A percentile compares a stretch with the other conserved stretches of the same genome.
phyloP scores from a whole-genome alignment of 805 yeast genomes.

The Priceomyces castillae region DNA sequence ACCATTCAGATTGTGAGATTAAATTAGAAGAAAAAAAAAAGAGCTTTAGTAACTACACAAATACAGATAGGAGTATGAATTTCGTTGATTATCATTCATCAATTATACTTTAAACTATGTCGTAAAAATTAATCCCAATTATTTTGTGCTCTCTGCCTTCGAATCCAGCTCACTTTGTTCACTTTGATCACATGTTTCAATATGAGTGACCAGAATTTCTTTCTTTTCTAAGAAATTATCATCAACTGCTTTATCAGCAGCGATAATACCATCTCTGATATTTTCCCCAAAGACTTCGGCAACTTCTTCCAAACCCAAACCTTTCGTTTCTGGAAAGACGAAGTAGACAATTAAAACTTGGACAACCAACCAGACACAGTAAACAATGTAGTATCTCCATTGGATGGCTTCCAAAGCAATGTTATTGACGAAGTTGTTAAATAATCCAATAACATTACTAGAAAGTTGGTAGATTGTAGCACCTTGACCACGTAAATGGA shows the following conservation, averaged over 20 bases:
- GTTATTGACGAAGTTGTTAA: slow-evolving; percentile 31
- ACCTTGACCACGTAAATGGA: slow-evolving; percentile 29
- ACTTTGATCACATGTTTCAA: too few relatives aligned
- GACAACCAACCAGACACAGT: slow-evolving; percentile 27
- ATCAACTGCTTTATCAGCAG: slow-evolving; percentile 10
- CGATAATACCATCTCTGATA: slow-evolving; percentile 5
- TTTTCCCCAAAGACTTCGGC: slow-evolving; percentile 34
- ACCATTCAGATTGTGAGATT: too few relatives aligned
- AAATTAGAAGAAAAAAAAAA: too few relatives aligned
- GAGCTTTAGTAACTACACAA: too few relatives aligned
- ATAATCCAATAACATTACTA: slow-evolving; percentile 20
- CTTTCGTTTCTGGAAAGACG: slow-evolving; percentile 42
- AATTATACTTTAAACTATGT: too few relatives aligned
- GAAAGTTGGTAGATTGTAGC: slow-evolving; percentile 26
- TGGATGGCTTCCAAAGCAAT: slow-evolving; percentile 40
- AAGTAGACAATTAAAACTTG: slow-evolving; percentile 30
- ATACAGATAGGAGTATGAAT: too few relatives aligned
- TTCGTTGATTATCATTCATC: too few relatives aligned
- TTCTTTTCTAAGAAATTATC: too few relatives aligned
- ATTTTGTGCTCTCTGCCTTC: too few relatives aligned
- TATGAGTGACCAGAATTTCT: too few relatives aligned
- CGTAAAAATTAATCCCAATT: too few relatives aligned
- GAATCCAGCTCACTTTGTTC: too few relatives aligned
- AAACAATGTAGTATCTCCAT: slow-evolving; percentile 46
- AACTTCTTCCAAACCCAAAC: slow-evolving; percentile 43